These are phyloP conservation scores for Halophytophthora polymorphica DNA, from an alignment of 352 stramenopile species.

Conservation along the genomic window DNA sequence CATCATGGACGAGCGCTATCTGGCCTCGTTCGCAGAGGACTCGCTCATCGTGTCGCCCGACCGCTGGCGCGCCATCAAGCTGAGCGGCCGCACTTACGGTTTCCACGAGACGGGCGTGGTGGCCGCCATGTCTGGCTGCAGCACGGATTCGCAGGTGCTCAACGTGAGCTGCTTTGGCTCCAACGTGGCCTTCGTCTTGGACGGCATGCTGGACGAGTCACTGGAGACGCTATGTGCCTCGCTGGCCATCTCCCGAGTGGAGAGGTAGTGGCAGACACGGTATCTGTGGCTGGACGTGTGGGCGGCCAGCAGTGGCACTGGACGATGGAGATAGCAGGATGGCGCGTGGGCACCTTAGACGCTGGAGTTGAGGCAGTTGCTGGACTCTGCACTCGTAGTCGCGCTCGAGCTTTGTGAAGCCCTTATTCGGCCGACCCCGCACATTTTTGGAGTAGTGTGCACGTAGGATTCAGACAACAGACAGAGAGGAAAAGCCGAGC, in stretches of 20 bases:
- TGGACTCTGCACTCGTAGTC: no score
- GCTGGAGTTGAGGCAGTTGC: no score
- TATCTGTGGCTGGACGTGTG: slow-evolving; percentile 11
- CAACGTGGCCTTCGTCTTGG: slow-evolving; percentile 81
- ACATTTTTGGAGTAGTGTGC: slow-evolving; percentile 4
- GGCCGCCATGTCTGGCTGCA: slow-evolving; percentile 80
- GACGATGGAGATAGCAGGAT: no score
- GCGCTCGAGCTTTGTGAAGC: slow-evolving; percentile 13
- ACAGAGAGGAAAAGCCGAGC: slow-evolving; percentile 2
- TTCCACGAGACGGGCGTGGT: slow-evolving; percentile 88
- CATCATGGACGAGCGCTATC: slow-evolving; percentile 69
- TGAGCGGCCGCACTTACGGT: slow-evolving; percentile 73
- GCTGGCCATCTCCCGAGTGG: slow-evolving; percentile 65
- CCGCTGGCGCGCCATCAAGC: slow-evolving; percentile 82
- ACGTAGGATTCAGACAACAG: not conserved
- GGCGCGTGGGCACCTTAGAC: no score
- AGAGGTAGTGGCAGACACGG: slow-evolving; percentile 33
- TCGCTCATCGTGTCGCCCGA: slow-evolving; percentile 82
- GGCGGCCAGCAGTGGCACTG: no score
- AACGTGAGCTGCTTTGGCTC: slow-evolving; percentile 86
- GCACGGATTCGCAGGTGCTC: slow-evolving; percentile 76
- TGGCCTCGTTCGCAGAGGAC: slow-evolving; percentile 64
- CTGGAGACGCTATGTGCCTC: slow-evolving; percentile 63
- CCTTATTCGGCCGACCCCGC: not conserved
- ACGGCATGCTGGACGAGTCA: slow-evolving; percentile 72